Percentiles rank a stretch among this genome's conserved stretches.
phyloP scores from a whole-genome alignment of 139 green algal species.

The Tetraselmis chui region DNA sequence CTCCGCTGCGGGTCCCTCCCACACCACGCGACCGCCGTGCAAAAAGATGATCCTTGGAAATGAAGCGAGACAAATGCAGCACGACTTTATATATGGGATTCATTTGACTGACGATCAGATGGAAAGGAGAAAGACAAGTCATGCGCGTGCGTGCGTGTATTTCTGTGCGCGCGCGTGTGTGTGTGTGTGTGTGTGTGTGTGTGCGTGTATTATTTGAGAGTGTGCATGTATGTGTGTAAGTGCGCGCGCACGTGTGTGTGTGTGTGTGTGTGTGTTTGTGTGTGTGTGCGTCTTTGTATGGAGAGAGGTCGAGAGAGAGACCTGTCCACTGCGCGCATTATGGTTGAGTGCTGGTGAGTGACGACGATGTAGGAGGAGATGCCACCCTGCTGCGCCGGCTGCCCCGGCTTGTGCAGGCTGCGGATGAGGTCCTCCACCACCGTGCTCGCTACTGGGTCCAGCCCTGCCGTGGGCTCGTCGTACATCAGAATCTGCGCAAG shows the following conservation, averaged over 20 bases:
- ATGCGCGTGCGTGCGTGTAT: no score
- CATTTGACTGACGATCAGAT: no score
- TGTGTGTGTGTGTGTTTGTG: no score
- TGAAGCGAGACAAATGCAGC: not conserved
- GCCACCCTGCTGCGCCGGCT: conserved; percentile 28
- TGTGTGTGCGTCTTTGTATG: no score
- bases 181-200: no score
- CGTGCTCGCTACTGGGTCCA: conserved; percentile 95
- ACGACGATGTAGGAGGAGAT: conserved; percentile 95
- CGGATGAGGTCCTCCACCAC: conserved; percentile 96
- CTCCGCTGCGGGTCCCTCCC: conserved; percentile 81
- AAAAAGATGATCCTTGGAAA: conserved; percentile 84
- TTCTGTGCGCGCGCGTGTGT: no score
- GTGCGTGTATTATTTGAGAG: no score
- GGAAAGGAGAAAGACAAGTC: no score
- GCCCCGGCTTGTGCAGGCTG: conserved; percentile 53
- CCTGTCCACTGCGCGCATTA: conserved; percentile 85
- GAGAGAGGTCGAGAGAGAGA: no score
- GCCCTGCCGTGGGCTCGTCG: conserved; percentile 94
- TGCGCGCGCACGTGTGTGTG: no score
- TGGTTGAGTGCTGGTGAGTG: conserved; percentile 97
- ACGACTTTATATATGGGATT: not conserved
- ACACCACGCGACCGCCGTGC: conserved; percentile 90
- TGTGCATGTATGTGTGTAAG: no score
- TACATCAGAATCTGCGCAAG: conserved; percentile 94